Evolutionary conservation across 805 yeast species (phyloP), one percentile per base, ranked within the genome.

Genomic region (Lipomyces mesembrius): DNA sequence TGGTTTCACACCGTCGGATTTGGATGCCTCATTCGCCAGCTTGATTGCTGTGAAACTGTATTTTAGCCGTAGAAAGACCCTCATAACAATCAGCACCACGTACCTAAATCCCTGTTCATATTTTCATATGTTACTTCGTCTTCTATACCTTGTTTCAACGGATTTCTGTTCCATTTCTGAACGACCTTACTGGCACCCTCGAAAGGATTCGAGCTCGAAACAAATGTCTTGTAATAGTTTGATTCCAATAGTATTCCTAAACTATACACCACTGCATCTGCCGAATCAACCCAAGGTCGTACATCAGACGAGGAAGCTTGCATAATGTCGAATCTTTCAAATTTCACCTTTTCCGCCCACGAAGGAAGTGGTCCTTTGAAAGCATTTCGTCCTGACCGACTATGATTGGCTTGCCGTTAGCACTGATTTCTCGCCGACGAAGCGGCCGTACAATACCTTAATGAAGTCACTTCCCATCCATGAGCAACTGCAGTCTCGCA

Each of bases 401-500:
- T 67, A 53, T 5, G 27, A 49, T 22, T n/a, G 22, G 14, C 27
- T 8, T 6, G 37, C 14, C 25, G 25, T 29, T 17, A 27, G 39
- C 25, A 49, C 58, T 22, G 17, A 27, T 20, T 12, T 7, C 5
- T 14, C 6, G 27, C 29, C 4, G 35, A 6, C 9, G 7, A 53
- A 25, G 9, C 25, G 32, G 8, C 29, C 8, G 2, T 12, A 22
- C 8, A n/a, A 6, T 64, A 65, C 70, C 70, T 67, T 39, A 67
- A 34, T 32, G 69, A 67, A 3, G 70, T 67, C 7, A 67, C 70
- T 5, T 53, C 53, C 69, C 69, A 67, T 27, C 70, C 70, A 53
- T 65, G 68, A 11, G 67, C 70, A n/a, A 59, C 63, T 2, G 68
- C 70, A 20, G 60, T 61, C 52, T 67, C 70, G 61, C 70, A 67